These are phyloP conservation scores for Jimgerdemannia lactiflua DNA, from an alignment of 192 early-diverging fungal species.

Conservation along the genomic window DNA sequence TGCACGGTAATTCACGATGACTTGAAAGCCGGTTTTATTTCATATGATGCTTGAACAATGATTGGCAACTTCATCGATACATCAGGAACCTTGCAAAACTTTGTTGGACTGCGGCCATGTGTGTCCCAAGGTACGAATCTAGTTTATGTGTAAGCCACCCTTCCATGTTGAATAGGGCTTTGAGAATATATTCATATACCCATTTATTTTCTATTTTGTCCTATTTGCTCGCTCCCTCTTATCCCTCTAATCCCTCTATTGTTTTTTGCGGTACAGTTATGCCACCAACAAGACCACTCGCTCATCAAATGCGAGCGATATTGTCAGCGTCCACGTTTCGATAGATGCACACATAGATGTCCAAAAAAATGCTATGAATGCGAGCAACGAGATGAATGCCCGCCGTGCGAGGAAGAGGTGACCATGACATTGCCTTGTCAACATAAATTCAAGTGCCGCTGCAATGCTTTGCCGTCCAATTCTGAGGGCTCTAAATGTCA, in stretches of 20 bases:
- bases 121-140: conserved; percentile 13
- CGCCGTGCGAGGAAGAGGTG: conserved; percentile 7
- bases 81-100: conserved; percentile 5
- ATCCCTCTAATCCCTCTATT: too few relatives aligned
- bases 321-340: conserved; percentile 10
- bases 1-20: conserved; percentile 10
- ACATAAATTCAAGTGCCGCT: neutral
- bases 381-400: conserved; percentile 4
- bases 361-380: conserved; percentile 18
- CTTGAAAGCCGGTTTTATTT: neutral
- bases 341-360: conserved; percentile 13
- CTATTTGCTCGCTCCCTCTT: too few relatives aligned
- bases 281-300: conserved; percentile 11
- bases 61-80: too few relatives aligned
- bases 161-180: too few relatives aligned
- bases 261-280: neutral
- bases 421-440: neutral
- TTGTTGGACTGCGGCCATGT: conserved; percentile 21
- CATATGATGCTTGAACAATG: neutral
- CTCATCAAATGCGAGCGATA: conserved; percentile 3
- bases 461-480: neutral
- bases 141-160: neutral
- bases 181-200: too few relatives aligned
- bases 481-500: neutral
- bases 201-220: too few relatives aligned